Conservation (phyloP, 2,329 filamentous ascomycete genomes). For the Penicillium verrucosum region DNA sequence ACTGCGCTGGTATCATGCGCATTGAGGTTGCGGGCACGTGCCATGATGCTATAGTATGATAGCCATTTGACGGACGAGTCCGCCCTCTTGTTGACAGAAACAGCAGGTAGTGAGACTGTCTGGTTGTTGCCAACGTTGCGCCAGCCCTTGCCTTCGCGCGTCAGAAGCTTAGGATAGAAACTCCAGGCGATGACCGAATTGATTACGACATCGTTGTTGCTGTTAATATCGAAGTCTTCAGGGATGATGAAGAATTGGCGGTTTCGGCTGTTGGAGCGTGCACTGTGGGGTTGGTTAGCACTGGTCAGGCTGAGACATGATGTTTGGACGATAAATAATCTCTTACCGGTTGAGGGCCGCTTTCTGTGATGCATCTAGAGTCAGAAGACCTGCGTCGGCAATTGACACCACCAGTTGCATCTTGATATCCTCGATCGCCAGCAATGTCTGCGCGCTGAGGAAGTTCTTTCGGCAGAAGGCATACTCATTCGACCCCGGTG, state of each 20-base stretch:
- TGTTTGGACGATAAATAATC: not conserved
- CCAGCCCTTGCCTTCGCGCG: conserved; percentile 79
- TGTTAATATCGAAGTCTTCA: conserved; percentile 68
- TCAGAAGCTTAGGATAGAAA: conserved; percentile 91
- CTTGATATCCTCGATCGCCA: conserved; percentile 94
- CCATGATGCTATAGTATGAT: conserved; percentile 96
- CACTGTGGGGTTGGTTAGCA: conserved; percentile 30
- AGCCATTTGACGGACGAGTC: conserved; percentile 66
- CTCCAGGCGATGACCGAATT: conserved; percentile 85
- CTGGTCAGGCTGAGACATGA: not conserved
- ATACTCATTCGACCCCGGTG: conserved; percentile 69
- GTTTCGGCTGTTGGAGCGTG: conserved; percentile 62
- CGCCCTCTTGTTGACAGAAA: conserved; percentile 76
- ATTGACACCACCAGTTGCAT: conserved; percentile 82
- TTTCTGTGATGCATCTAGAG: conserved; percentile 70
- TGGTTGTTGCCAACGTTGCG: conserved; percentile 93
- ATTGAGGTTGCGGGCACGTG: conserved; percentile 73
- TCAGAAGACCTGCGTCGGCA: conserved; percentile 79
- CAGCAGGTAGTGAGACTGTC: conserved; percentile 78
- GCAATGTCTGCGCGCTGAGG: conserved; percentile 79
- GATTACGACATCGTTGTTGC: conserved; percentile 73
- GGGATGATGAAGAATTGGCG: conserved; percentile 83
- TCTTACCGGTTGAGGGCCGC: conserved; percentile 61
- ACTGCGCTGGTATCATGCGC: conserved; percentile 83
- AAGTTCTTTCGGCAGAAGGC: conserved; percentile 95